Percentiles rank a stretch among this genome's conserved stretches.
These are phyloP conservation scores for Termitomyces sp. DNA, from an alignment of 1,284 basidiomycete genomes.

Conservation along the genomic window DNA sequence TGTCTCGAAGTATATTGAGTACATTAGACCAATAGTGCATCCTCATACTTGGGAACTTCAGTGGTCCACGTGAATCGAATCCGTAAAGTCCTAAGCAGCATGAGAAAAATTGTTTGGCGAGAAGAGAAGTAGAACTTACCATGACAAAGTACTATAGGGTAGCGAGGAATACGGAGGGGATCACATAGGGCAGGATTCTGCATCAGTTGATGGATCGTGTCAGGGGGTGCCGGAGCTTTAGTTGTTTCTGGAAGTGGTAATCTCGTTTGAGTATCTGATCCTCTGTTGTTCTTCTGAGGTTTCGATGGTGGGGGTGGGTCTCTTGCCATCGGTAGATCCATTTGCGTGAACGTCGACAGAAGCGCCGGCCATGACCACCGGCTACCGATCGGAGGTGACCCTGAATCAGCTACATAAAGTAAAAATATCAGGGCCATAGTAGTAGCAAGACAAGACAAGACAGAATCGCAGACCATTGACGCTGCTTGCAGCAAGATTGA, in stretches of 20 bases:
- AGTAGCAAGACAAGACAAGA: neutral
- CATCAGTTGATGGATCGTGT: constrained; percentile 71
- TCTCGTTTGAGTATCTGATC: constrained; percentile 14
- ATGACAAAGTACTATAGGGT: constrained; percentile 93
- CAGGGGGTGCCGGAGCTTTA: constrained; percentile 25
- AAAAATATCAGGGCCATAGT: neutral
- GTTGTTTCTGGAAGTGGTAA: constrained; percentile 13
- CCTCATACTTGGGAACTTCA: constrained; percentile 72
- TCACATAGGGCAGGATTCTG: constrained; percentile 68
- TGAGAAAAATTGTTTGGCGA: neutral
- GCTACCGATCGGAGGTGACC: constrained; percentile 18
- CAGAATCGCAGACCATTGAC: constrained; percentile 6
- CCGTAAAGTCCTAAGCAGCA: constrained; percentile 78
- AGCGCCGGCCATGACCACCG: constrained; percentile 23
- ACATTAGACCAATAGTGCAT: constrained; percentile 97
- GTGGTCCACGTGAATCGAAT: constrained; percentile 82
- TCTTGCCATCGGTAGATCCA: constrained; percentile 4
- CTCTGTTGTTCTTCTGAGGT: constrained; percentile 11
- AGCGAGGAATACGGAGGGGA: constrained; percentile 73
- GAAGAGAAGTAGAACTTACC: constrained; percentile 45
- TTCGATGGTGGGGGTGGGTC: constrained; percentile 16
- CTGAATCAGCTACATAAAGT: constrained; percentile 10
- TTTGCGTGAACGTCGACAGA: constrained; percentile 16
- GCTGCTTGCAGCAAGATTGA: neutral
- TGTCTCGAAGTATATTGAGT: constrained; percentile 76